Percentiles rank a stretch among this genome's conserved stretches.
These are phyloP conservation scores for Trichoderma reesei DNA, from an alignment of 495 filamentous ascomycete species.

Conservation along the genomic window DNA sequence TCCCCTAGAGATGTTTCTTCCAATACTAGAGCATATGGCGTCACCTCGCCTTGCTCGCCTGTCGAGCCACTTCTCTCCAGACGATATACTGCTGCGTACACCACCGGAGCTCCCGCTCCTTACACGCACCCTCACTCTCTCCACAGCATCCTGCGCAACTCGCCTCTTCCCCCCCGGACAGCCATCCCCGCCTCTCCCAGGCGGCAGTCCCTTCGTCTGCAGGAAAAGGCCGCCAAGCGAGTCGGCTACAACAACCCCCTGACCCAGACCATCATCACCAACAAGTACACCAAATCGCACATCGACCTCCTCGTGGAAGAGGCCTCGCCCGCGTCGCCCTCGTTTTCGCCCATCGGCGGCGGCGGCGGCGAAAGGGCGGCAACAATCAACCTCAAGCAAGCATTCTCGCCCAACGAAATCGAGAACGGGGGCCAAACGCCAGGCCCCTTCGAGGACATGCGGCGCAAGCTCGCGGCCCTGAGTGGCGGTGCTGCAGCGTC, in stretches of 20 bases:
- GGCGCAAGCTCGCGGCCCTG: conserved; percentile 34
- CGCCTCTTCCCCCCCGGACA: conserved; percentile 46
- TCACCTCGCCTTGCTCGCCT: background rate
- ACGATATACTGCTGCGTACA: background rate
- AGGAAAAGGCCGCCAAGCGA: conserved; percentile 34
- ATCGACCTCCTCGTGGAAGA: conserved; percentile 45
- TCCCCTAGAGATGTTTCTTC: conserved; percentile 17
- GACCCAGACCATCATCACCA: conserved; percentile 45
- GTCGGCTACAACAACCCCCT: conserved; percentile 48
- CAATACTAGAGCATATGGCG: background rate
- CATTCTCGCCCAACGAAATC: conserved; percentile 38
- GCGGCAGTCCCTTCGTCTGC: conserved; percentile 37
- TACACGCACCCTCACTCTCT: conserved; percentile 58
- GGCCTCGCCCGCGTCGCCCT: conserved; percentile 37
- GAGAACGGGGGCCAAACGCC: conserved; percentile 47
- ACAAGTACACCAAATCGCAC: conserved; percentile 45
- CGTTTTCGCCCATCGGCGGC: conserved; percentile 20
- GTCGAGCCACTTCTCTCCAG: conserved; percentile 10
- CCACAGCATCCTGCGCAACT: conserved; percentile 70
- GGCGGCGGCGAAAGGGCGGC: no score
- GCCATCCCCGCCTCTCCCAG: conserved; percentile 37
- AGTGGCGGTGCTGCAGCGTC: conserved; percentile 20
- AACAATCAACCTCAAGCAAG: conserved; percentile 39
- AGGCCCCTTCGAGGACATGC: conserved; percentile 49
- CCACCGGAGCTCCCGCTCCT: conserved; percentile 25